phyloP scores from a whole-genome alignment of 768 basidiomycete species.

The Omphalotus guepiniiformis region DNA sequence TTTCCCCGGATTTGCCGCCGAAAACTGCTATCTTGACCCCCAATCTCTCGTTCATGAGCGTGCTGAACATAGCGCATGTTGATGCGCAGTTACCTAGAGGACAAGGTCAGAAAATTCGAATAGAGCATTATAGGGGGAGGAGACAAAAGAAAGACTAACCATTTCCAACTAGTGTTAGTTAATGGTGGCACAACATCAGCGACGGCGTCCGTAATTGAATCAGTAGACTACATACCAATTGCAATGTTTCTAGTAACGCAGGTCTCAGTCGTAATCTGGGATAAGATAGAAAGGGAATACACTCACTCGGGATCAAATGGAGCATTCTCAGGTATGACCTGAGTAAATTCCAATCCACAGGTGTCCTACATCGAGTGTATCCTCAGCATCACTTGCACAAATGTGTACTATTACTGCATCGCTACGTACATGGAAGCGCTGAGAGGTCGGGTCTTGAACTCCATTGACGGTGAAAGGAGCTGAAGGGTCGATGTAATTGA shows the following conservation, averaged over 20 bases:
- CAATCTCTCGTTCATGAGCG: constrained; percentile 55
- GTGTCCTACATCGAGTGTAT: constrained; percentile 30
- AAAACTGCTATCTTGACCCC: constrained; percentile 50
- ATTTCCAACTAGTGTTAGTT: constrained; percentile 1
- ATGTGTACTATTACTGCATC: no score
- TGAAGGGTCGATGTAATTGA: constrained; percentile 43
- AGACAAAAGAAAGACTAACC: neutral
- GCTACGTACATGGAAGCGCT: constrained; percentile 42
- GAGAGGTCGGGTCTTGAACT: constrained; percentile 38
- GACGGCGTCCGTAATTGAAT: neutral
- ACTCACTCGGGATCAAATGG: constrained; percentile 41
- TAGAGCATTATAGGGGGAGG: neutral
- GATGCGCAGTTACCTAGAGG: constrained; percentile 43
- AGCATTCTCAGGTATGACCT: constrained; percentile 38
- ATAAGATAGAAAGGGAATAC: neutral
- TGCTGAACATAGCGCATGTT: constrained; percentile 61
- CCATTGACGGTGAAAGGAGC: constrained; percentile 41
- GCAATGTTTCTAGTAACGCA: constrained; percentile 34
- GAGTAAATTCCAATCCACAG: constrained; percentile 34
- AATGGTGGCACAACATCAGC: neutral
- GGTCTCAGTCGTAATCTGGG: neutral
- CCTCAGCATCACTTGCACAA: neutral
- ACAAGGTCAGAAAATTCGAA: neutral
- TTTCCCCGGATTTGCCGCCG: constrained; percentile 50
- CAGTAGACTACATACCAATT: constrained; percentile 30